Percentiles rank a stretch among this genome's conserved stretches.
Conservation (phyloP, 805 yeast species). For the Candida khao-thaluensis region DNA sequence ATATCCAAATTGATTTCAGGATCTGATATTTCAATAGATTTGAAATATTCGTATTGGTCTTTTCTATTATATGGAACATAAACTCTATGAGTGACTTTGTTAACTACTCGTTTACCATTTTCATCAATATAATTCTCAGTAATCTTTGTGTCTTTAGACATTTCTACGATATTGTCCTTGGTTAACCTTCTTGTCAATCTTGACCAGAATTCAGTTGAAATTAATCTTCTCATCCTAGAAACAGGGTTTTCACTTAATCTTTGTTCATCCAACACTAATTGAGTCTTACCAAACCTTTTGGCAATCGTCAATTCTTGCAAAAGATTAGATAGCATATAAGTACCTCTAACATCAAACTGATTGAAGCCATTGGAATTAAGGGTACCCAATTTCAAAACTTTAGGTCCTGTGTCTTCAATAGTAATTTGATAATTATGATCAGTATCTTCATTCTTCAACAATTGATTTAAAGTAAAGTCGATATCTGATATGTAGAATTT, state of each 20-base stretch:
- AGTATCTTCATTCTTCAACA: constrained; percentile 78
- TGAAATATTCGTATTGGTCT: constrained; percentile 73
- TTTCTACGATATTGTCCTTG: constrained; percentile 56
- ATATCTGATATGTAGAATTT: constrained; percentile 74
- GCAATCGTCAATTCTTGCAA: constrained; percentile 90
- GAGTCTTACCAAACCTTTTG: constrained; percentile 71
- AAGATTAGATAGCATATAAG: constrained; percentile 83
- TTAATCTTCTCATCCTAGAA: constrained; percentile 67
- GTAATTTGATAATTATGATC: constrained; percentile 73
- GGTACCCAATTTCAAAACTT: constrained; percentile 45
- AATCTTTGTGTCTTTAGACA: constrained; percentile 80
- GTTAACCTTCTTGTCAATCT: constrained; percentile 71
- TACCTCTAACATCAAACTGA: constrained; percentile 74
- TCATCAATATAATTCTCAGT: constrained; percentile 44
- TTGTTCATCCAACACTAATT: constrained; percentile 77
- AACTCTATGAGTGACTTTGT: constrained; percentile 65
- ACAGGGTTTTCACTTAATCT: constrained; percentile 88
- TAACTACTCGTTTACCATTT: constrained; percentile 29
- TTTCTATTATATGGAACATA: constrained; percentile 69
- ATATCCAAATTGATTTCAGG: constrained; percentile 68
- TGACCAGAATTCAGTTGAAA: constrained; percentile 77
- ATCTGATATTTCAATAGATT: constrained; percentile 48
- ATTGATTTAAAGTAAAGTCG: constrained; percentile 64
- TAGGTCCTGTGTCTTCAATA: constrained; percentile 33
- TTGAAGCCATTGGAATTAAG: constrained; percentile 81